These are phyloP conservation scores for Phlyctochytrium arcticum DNA, from an alignment of 192 early-diverging fungal species.

Conservation along the genomic window DNA sequence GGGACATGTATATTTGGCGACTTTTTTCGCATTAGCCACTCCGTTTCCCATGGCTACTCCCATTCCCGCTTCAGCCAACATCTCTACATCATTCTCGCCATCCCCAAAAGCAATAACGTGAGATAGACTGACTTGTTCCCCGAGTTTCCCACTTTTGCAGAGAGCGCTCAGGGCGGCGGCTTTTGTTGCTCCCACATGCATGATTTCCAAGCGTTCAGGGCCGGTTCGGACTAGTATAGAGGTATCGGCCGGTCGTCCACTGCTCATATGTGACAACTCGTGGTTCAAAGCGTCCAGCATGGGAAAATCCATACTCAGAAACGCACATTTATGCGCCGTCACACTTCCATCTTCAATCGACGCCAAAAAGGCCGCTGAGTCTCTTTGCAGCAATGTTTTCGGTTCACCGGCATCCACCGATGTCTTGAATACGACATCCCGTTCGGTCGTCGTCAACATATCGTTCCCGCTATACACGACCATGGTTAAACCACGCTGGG, in stretches of 20 bases:
- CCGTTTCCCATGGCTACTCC: constrained; percentile 13
- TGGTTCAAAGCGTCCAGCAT: neutral
- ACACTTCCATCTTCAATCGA: neutral
- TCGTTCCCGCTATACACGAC: neutral
- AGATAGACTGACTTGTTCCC: neutral
- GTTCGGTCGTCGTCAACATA: neutral
- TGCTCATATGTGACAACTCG: too few relatives aligned
- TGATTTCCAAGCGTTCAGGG: neutral
- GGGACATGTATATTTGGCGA: neutral
- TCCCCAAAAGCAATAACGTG: constrained; percentile 18
- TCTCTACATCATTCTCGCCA: constrained; percentile 16
- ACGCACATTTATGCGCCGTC: neutral
- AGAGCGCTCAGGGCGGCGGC: neutral
- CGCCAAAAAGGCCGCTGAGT: neutral
- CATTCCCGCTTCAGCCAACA: neutral
- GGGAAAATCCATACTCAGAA: neutral
- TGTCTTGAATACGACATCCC: neutral
- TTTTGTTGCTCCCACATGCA: neutral
- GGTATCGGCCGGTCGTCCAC: neutral
- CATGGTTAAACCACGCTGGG: neutral
- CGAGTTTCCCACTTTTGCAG: neutral
- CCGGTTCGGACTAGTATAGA: neutral
- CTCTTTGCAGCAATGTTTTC: neutral
- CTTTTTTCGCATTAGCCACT: neutral
- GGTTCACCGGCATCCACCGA: neutral